Evolutionary conservation across 805 yeast species (phyloP).

Genomic region (Nakazawaea wyomingensis): DNA sequence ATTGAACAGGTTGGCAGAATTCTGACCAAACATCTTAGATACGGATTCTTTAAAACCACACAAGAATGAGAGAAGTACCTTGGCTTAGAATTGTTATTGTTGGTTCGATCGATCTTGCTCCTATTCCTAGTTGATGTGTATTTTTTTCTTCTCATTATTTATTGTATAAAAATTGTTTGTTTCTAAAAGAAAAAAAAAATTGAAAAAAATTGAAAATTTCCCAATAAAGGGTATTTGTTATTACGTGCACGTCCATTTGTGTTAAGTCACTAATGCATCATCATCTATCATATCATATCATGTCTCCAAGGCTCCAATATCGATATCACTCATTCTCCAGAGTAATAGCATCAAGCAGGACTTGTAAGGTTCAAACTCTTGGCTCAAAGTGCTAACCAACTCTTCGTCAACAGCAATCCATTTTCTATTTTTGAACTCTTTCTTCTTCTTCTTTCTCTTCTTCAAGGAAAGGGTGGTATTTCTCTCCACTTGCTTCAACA

Average conservation of each 20-base stretch:
- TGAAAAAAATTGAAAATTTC: neutral
- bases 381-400: constrained; percentile 49
- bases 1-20: constrained; percentile 20
- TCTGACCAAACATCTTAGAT: constrained; percentile 9
- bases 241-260: neutral
- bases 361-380: constrained; percentile 59
- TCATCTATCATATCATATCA: neutral
- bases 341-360: constrained; percentile 62
- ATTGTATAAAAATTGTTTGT: neutral
- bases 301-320: constrained; percentile 40
- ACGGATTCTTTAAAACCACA: no score
- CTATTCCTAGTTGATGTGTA: no score
- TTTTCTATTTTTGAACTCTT: constrained; percentile 41
- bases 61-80: no score
- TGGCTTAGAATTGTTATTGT: no score
- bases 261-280: neutral
- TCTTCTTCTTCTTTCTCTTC: constrained; percentile 21
- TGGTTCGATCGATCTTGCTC: no score
- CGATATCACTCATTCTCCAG: constrained; percentile 66
- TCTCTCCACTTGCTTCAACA: constrained; percentile 38
- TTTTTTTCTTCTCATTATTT: no score
- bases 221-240: neutral
- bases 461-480: constrained; percentile 30
- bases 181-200: neutral
- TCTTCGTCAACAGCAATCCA: constrained; percentile 69